phyloP scores from a whole-genome alignment of 2,329 filamentous ascomycete genomes.

The Aureobasidium lini region DNA sequence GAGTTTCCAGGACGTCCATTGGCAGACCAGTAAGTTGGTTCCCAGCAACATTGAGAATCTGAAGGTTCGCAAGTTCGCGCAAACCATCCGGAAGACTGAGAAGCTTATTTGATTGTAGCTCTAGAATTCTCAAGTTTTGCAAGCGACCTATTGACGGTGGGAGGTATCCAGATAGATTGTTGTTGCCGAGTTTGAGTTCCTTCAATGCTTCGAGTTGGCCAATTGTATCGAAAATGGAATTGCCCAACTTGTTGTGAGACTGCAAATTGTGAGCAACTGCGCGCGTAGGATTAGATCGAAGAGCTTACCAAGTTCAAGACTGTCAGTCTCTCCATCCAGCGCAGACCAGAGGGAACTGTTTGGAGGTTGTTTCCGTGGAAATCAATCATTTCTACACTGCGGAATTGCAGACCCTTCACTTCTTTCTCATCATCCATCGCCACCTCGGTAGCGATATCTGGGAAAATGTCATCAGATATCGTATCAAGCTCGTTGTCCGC shows the following conservation, averaged over 20 bases:
- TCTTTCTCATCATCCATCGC: constrained; percentile 58
- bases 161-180: constrained; percentile 62
- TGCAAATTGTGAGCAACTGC: constrained; percentile 26
- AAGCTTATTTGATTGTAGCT: constrained; percentile 74
- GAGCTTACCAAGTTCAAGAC: constrained; percentile 61
- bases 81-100: constrained; percentile 61
- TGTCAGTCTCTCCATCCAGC: constrained; percentile 65
- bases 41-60: constrained; percentile 69
- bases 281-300: neutral
- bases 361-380: constrained; percentile 76
- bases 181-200: constrained; percentile 76
- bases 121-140: constrained; percentile 66
- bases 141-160: constrained; percentile 57
- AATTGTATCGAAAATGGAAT: constrained; percentile 64
- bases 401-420: constrained; percentile 66
- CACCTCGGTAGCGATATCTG: constrained; percentile 53
- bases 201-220: constrained; percentile 64
- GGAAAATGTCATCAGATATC: constrained; percentile 69
- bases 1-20: constrained; percentile 57
- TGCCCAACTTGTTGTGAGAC: constrained; percentile 75
- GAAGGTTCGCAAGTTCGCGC: constrained; percentile 59
- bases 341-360: constrained; percentile 65
- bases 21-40: constrained; percentile 69
- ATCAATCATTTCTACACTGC: constrained; percentile 71
- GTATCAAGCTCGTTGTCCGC: constrained; percentile 82